Evolutionary conservation across 2,329 filamentous ascomycete genomes (phyloP).

Genomic region (Cryphonectria naterciae): DNA sequence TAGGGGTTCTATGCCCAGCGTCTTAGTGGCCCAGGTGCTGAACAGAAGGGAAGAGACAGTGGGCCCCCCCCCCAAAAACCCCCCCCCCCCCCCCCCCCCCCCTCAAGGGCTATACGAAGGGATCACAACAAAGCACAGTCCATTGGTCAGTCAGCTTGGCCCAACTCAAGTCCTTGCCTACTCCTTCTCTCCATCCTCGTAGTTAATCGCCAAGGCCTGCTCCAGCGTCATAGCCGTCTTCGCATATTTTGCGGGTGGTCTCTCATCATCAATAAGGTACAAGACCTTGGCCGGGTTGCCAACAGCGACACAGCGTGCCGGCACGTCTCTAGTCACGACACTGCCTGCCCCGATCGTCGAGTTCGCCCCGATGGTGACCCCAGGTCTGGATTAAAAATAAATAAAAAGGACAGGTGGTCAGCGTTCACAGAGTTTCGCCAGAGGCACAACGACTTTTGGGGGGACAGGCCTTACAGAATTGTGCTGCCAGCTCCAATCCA

Average conservation of each 20-base stretch:
- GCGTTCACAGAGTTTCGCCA: background rate
- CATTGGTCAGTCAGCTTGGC: background rate
- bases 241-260: conserved; percentile 3
- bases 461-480: conserved; percentile 36
- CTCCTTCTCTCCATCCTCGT: background rate
- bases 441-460: background rate
- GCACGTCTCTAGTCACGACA: conserved; percentile 37
- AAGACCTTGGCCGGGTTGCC: conserved; percentile 37
- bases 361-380: conserved; percentile 37
- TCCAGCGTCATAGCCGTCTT: conserved; percentile 24
- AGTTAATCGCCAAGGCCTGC: conserved; percentile 31
- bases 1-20: background rate
- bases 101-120: background rate
- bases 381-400: conserved; percentile 31
- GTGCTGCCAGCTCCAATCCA: conserved; percentile 45
- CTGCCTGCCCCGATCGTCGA: conserved; percentile 38
- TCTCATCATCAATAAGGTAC: conserved; percentile 22
- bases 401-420: conserved; percentile 2
- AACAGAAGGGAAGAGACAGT: too few species aligned
- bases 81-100: background rate
- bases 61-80: too few species aligned
- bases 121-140: background rate
- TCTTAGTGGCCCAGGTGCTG: background rate
- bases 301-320: conserved; percentile 34
- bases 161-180: background rate